Percentiles rank a stretch among this genome's conserved stretches.
Conservation (phyloP, 2,329 filamentous ascomycete species). For the Fusarium caatingaense region DNA sequence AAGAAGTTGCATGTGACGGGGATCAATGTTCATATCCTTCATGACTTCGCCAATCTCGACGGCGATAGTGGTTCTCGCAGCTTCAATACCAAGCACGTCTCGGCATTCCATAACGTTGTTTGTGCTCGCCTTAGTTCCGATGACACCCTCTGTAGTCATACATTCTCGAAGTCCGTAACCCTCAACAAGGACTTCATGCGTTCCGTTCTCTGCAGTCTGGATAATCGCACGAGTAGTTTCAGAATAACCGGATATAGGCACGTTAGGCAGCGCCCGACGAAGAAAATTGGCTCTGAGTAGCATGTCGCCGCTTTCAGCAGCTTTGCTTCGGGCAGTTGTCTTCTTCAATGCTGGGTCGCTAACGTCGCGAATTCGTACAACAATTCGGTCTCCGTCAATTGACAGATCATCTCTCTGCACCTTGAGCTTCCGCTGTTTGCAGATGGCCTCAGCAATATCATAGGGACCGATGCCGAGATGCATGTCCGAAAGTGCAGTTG, state of each 20-base stretch:
- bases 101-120: constrained; percentile 93
- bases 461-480: constrained; percentile 80
- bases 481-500: constrained; percentile 79
- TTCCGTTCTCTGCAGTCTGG: constrained; percentile 77
- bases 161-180: constrained; percentile 90
- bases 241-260: constrained; percentile 91
- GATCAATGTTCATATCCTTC: constrained; percentile 94
- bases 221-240: constrained; percentile 90
- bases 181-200: constrained; percentile 85
- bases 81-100: constrained; percentile 93
- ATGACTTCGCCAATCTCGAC: constrained; percentile 90
- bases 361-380: constrained; percentile 75
- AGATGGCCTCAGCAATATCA: constrained; percentile 82
- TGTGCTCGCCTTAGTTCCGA: constrained; percentile 77
- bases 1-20: constrained; percentile 95
- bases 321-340: constrained; percentile 57
- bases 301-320: constrained; percentile 60
- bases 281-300: constrained; percentile 86
- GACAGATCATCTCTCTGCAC: constrained; percentile 73
- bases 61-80: constrained; percentile 88
- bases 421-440: constrained; percentile 85
- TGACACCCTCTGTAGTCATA: constrained; percentile 93
- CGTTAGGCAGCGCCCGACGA: constrained; percentile 81
- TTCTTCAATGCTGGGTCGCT: constrained; percentile 62
- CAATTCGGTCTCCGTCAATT: constrained; percentile 71